Evolutionary conservation across 805 yeast genomes (phyloP), one percentile per base, ranked within the genome.

Genomic region (Wickerhamomyces chaumierensis): DNA sequence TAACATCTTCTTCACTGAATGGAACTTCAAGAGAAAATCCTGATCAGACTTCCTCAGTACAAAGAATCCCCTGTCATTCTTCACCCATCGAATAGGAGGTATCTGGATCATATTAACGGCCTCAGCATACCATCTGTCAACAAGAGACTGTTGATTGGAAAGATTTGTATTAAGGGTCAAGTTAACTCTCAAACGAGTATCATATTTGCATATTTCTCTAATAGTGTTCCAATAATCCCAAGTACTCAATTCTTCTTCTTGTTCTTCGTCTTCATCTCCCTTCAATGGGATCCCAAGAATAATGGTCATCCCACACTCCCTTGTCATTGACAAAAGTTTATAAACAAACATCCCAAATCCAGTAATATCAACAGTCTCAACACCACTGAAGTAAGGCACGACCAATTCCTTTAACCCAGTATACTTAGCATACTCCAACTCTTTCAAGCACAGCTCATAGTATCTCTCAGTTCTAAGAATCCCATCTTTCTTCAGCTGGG

Each of bases 221-320:
- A 81, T 69, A 1, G 81, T 66, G 46, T 79, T 75, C 88, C 88
- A 81, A 47, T 77, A 67, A 39, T 78, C 83, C 88, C 88, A 81
- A 2, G 81, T 75, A 3, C 79, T 73, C 25, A 79, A 55, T 28
- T n/a, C n/a, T n/a, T n/a, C n/a, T n/a, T 21, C 25, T 1, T 44
- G 46, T 16, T 46, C 46, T 5, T 31, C 33, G 14, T 31, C 18
- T 6, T 18, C 18, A 8, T 66, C 58, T 48, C 71, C 76, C 15
- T 62, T 47, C 7, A 49, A 48, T 17, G 56, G 51, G 8, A 49
- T 41, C 1, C 44, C 19, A 9, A 25, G n/a, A 9, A 25, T 25
- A 14, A 25, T 25, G 5, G 4, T 14, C 29, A 25, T 25, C 5
- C 29, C 29, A 4, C 12, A 13, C 4, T 13, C 29, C n/a, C 14